Conservation (phyloP, 2,329 filamentous ascomycete species). For the Paraphaeosphaeria minitans region DNA sequence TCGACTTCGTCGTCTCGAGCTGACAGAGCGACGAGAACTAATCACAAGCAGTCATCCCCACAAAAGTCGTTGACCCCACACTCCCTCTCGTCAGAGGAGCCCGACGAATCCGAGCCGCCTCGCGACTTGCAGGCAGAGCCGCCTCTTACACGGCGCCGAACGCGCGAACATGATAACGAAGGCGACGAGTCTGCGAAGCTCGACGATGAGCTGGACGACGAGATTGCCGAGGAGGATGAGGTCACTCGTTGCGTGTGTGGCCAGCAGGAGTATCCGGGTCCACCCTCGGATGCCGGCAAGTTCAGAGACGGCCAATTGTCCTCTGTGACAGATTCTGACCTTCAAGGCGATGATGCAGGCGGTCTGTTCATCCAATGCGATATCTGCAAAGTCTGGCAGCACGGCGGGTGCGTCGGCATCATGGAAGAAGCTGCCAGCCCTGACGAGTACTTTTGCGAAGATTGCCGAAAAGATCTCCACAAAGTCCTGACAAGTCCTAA, state of each 20-base stretch:
- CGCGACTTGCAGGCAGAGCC: slow-evolving; percentile 63
- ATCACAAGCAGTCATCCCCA: slow-evolving; percentile 73
- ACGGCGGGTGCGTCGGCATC: slow-evolving; percentile 96
- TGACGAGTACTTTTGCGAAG: slow-evolving; percentile 97
- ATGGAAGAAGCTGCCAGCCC: slow-evolving; percentile 92
- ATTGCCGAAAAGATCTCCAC: slow-evolving; percentile 90
- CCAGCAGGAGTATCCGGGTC: slow-evolving; percentile 91
- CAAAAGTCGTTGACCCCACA: slow-evolving; percentile 76
- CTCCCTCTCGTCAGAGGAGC: slow-evolving; percentile 72
- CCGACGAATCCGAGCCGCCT: slow-evolving; percentile 66
- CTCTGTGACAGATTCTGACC: slow-evolving; percentile 61
- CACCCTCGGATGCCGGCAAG: slow-evolving; percentile 63
- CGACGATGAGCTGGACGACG: slow-evolving; percentile 66
- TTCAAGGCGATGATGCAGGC: slow-evolving; percentile 73
- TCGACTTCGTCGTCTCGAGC: slow-evolving; percentile 71
- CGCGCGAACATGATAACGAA: slow-evolving; percentile 75
- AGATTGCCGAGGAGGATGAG: slow-evolving; percentile 75
- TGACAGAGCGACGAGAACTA: slow-evolving; percentile 74
- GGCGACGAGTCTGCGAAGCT: slow-evolving; percentile 49
- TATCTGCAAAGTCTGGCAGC: slow-evolving; percentile 97
- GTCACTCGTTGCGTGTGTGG: slow-evolving; percentile 95
- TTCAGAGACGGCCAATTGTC: slow-evolving; percentile 50
- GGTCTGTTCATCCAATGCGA: slow-evolving; percentile 99
- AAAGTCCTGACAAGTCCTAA: slow-evolving; percentile 78
- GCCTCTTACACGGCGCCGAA: slow-evolving; percentile 75